phyloP scores from a whole-genome alignment of 129 eudicot species.

The Tagetes erecta region DNA sequence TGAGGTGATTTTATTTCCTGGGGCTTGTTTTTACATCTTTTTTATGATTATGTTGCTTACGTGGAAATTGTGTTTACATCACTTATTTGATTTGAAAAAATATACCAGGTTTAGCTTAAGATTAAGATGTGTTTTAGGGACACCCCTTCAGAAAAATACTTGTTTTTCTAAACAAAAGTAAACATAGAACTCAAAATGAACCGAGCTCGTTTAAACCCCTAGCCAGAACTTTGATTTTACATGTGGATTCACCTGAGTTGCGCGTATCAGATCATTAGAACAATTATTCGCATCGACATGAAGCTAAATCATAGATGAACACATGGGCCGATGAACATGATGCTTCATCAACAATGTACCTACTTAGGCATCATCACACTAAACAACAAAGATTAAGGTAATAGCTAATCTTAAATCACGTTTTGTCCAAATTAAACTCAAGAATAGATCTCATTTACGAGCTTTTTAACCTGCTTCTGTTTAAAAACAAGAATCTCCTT shows the following conservation, averaged over 20 bases:
- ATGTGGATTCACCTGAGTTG: background rate
- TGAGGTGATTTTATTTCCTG: background rate
- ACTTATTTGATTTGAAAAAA: background rate
- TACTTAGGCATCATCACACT: background rate
- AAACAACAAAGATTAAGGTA: constrained; percentile 11
- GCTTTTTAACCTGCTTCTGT: constrained; percentile 62
- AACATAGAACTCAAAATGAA: background rate
- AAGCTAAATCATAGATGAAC: background rate
- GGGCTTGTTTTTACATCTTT: background rate
- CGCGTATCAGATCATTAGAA: background rate
- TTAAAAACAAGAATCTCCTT: constrained; percentile 48
- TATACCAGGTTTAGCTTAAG: too few species aligned
- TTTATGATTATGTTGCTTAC: background rate
- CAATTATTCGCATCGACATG: background rate
- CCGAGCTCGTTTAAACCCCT: background rate
- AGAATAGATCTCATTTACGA: constrained; percentile 25
- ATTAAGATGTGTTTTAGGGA: background rate
- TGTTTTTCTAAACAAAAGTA: background rate
- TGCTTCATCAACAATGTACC: background rate
- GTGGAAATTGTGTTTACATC: too few species aligned
- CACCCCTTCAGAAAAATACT: background rate
- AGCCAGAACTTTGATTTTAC: background rate
- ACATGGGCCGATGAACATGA: background rate
- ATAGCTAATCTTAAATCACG: constrained; percentile 14
- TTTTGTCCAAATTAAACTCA: constrained; percentile 24